A percentile compares a stretch with the other conserved stretches of the same genome.
Conservation (phyloP, 2,329 filamentous ascomycete species). For the Paecilomyces formosus region DNA sequence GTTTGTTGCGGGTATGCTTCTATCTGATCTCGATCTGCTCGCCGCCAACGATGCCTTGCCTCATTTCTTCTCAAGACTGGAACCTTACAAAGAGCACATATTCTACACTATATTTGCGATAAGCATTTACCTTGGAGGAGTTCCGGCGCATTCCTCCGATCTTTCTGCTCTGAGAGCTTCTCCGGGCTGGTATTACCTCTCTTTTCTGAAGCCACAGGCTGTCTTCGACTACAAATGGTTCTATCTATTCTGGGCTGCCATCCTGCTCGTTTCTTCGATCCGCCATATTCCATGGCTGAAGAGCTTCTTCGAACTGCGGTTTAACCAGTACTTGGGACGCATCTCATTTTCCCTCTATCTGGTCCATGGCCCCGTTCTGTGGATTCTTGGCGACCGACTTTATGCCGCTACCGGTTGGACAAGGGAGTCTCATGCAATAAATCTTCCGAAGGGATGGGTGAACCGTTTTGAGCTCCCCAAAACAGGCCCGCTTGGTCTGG, state of each 20-base stretch:
- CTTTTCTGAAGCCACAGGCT: slow-evolving; percentile 57
- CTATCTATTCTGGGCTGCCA: slow-evolving; percentile 56
- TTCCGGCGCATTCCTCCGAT: slow-evolving; percentile 47
- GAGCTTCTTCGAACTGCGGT: slow-evolving; percentile 50
- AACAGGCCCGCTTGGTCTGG: slow-evolving; percentile 53
- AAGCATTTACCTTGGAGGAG: slow-evolving; percentile 53
- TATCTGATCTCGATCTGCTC: slow-evolving; percentile 55
- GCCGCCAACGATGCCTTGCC: slow-evolving; percentile 46
- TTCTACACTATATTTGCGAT: slow-evolving; percentile 46
- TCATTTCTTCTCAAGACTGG: slow-evolving; percentile 37
- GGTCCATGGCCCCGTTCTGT: slow-evolving; percentile 56
- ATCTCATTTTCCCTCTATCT: slow-evolving; percentile 59
- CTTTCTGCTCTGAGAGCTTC: slow-evolving; percentile 45
- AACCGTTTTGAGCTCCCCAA: slow-evolving; percentile 49
- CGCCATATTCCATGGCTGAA: slow-evolving; percentile 53
- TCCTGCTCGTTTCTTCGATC: slow-evolving; percentile 48
- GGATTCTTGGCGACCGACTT: slow-evolving; percentile 53
- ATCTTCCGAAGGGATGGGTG: slow-evolving; percentile 48
- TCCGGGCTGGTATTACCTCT: slow-evolving; percentile 55
- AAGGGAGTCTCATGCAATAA: slow-evolving; percentile 41
- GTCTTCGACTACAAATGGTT: slow-evolving; percentile 63
- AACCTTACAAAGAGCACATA: slow-evolving; percentile 44
- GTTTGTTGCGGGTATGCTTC: slow-evolving; percentile 55
- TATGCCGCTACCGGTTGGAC: slow-evolving; percentile 55
- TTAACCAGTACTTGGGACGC: slow-evolving; percentile 56